Evolutionary conservation across 148 eudicot species (phyloP), one percentile per base, ranked within the genome.

Genomic region (Heliamphora exappendiculata): DNA sequence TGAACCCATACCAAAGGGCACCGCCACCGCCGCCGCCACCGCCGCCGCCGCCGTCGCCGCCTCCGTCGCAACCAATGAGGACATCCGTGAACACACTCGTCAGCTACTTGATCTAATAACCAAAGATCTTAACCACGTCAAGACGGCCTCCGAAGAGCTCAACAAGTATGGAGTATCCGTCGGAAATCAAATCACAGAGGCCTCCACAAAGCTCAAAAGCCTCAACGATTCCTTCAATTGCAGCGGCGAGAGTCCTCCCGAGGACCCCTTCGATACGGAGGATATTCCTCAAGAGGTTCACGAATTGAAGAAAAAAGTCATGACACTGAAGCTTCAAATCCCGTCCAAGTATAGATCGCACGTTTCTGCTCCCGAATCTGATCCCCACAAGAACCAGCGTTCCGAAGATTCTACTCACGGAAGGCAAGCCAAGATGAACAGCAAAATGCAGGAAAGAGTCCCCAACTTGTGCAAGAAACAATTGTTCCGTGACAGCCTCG

Each of bases 391-490:
- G 19, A 36, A 13, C 2, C 36, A 10, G 3, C 33, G 12, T 45
- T 8, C 37, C 14, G 41, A 68, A 11, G 24, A 41, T 39, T 6
- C 22, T 41, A 19, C 64, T 33, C 45, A 3, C 5, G 0, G 39
- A 9, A 19, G n/a, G 9, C 45, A 14, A 63, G n/a, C 16, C 22
- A 8, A 22, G 4, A 7, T n/a, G 7, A 12, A 5, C 11, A 12
- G 7, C 11, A 19, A 16, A 12, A 53, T 16, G 34, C 44, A 20
- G 20, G 49, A 45, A 1, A 31, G 31, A 44, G 0, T 77, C 17
- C 80, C 75, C 22, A 47, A 36, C 12, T 70, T 78, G 57, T 66
- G 37, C 33, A 44, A 60, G 51, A 59, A 70, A 7, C 22, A 64
- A 44, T 44, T 11, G 29, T 70, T 78, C 50, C 37, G 24, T 9